Evolutionary conservation across 2,329 filamentous ascomycete genomes (phyloP).

Genomic region (Aspergillus sp.): DNA sequence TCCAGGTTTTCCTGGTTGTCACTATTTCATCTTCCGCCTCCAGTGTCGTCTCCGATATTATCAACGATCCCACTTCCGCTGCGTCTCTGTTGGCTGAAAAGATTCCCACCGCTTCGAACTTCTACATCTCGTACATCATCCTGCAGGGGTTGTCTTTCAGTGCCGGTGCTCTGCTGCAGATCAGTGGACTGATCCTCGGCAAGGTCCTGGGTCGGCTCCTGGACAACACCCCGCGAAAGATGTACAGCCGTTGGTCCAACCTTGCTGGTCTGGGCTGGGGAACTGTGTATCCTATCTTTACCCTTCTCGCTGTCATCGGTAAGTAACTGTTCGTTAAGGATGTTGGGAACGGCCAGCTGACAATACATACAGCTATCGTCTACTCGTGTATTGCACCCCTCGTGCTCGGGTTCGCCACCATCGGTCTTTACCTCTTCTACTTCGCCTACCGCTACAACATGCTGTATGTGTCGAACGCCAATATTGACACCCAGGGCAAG

Average conservation of each 20-base stretch:
- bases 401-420: conserved; percentile 76
- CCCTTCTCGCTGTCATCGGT: conserved; percentile 79
- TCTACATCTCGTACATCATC: conserved; percentile 94
- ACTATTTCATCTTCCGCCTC: conserved; percentile 81
- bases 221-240: conserved; percentile 74
- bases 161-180: conserved; percentile 71
- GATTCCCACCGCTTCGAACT: conserved; percentile 83
- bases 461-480: conserved; percentile 78
- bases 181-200: conserved; percentile 71
- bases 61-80: conserved; percentile 61
- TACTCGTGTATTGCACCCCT: conserved; percentile 87
- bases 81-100: conserved; percentile 69
- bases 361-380: conserved; percentile 62
- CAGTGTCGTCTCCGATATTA: conserved; percentile 64
- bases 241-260: conserved; percentile 75
- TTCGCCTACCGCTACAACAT: conserved; percentile 88
- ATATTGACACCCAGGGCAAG: conserved; percentile 83
- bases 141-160: conserved; percentile 85
- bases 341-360: background rate
- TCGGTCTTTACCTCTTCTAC: conserved; percentile 80
- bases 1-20: conserved; percentile 88
- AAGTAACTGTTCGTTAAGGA: conserved; percentile 37
- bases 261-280: conserved; percentile 80
- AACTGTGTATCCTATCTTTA: conserved; percentile 77
- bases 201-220: conserved; percentile 73